Evolutionary conservation across 805 yeast genomes (phyloP), one percentile per base, ranked within the genome.

Genomic region (Sugiyamaella floridensis): DNA sequence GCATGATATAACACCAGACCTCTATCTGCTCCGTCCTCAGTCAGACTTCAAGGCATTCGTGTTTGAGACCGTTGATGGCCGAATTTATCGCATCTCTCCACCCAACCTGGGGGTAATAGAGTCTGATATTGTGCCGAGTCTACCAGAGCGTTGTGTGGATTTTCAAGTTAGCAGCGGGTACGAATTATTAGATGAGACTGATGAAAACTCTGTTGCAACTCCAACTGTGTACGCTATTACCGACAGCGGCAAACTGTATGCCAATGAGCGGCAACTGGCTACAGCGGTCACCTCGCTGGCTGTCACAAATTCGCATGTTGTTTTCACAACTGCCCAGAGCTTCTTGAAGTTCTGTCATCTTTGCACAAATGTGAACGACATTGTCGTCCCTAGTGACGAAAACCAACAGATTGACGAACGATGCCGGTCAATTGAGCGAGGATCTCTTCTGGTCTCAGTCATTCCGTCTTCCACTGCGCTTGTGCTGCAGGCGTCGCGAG

Each of bases 401-500:
- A 66, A 62, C 16, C 63, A 62, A 2, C 64, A 55, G 19, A 62
- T 67, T 32, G 97, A 89, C 67, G 99, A 92, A 71, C 80, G 97
- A 69, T 77, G 85, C 14, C 80, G 99, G 61, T 80, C 84, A 54
- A 83, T 93, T 50, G 99, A 93, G 69, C 77, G 97, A 58, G 98
- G 99, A 0, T 89, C 97, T 0, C 61, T 86, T n/a, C 69, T 93
- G 47, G 88, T 92, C 0, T 75, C 89, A 41, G 80, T 81, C 1
- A 84, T 89, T 62, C 97, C 97, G 0, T 80, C 92, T 0, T 85
- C 80, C 51, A 82, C 89, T 52, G 78, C 90, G 0, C 89, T 95
- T 16, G 82, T 88, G 3, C 73, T 93, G 50, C 97, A 93, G 67
- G 97, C 97, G 4, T 95, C 95, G 54, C 79, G 99, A 66, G 99